Conservation (phyloP, 257 asterid species). For the Solanum neorickii region DNA sequence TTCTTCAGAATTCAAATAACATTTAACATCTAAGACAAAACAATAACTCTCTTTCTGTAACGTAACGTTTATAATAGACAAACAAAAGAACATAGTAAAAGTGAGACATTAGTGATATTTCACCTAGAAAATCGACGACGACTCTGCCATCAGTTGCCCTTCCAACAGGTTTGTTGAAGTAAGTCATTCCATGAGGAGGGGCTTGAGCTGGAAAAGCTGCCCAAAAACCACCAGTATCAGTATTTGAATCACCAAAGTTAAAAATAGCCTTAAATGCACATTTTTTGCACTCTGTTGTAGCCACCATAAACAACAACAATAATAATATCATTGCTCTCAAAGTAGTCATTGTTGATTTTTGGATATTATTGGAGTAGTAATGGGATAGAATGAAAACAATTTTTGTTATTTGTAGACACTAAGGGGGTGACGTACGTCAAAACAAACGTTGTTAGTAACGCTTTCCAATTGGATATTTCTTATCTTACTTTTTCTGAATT, state of each 20-base stretch:
- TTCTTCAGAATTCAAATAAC: background rate
- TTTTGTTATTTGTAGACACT: background rate
- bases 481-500: background rate
- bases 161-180: slow-evolving; percentile 60
- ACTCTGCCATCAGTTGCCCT: slow-evolving; percentile 85
- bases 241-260: slow-evolving; percentile 74
- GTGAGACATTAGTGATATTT: background rate
- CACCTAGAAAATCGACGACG: slow-evolving; percentile 73
- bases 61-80: background rate
- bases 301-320: background rate
- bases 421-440: background rate
- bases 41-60: background rate
- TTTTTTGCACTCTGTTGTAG: background rate
- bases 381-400: background rate
- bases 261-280: slow-evolving; percentile 56
- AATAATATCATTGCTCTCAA: background rate
- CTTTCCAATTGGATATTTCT: background rate
- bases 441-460: background rate
- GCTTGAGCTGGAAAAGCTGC: slow-evolving; percentile 66
- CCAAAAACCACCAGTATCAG: slow-evolving; percentile 74
- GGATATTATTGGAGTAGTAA: background rate
- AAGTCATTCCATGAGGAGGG: slow-evolving; percentile 68
- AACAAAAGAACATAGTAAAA: background rate
- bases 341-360: background rate
- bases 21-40: background rate